Base-by-base conservation (phyloP, 83 land plant species). In the Picea mariana region DNA sequence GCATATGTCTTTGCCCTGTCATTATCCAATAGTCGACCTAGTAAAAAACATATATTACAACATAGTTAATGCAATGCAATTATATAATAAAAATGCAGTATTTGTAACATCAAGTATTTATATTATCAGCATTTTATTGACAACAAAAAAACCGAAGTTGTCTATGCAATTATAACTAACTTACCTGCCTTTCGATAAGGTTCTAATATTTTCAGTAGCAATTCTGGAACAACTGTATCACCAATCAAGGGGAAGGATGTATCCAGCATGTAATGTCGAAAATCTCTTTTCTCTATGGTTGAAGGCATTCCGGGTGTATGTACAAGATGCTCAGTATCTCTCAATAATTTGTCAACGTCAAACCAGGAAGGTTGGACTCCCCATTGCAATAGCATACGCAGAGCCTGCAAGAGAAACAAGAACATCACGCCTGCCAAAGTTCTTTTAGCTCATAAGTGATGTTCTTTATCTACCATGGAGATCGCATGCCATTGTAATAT, bases 351-450 rank as follows among this genome's bases (percentile, higher is more conserved):
- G 12, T 44, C 62, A 58, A 84, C 79, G 59, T 86, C 82, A 79
- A 95, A 95, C 99, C 99, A 97, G 20, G 94, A 89, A 62, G 99
- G 92, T 66, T 92, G 89, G 61, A 97, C 95, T 59, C 99, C 99
- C 77, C 91, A 84, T 78, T 97, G 99, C 79, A 97, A 87, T 49
- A 97, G 90, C 93, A 97, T 90, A 15, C 97, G 89, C 76, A 97
- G 82, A 77, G 97, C 98, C 99, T 97, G 91, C 40, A 83, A 16
- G 58, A 73, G 55, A 73, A 42, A 73, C 47, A 20, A 34, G 21
- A 73, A 21, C 55, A 73, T 21, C 21, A 73, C 9, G 47, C 58
- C 58, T 20, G 77, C 3, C 7, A 44, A 47, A 73, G n/a, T 73
- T 67, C 38, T 47, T 11, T 76, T 7, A 3, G 27, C 20, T 20